phyloP scores from a whole-genome alignment of 2,329 filamentous ascomycete species.

The Fusarium sp. region DNA sequence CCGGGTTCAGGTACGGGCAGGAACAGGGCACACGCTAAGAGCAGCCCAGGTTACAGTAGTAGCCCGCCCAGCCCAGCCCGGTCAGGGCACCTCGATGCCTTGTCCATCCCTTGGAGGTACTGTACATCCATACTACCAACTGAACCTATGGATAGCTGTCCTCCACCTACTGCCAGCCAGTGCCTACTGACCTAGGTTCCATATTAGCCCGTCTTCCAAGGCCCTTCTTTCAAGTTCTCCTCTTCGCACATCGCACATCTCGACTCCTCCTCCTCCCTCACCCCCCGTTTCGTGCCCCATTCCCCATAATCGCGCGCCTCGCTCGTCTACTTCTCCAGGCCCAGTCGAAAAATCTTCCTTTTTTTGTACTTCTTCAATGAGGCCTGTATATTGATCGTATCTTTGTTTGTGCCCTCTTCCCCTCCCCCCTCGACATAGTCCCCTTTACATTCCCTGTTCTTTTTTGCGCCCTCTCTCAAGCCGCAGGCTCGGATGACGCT shows the following conservation, averaged over 20 bases:
- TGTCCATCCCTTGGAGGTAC: neutral
- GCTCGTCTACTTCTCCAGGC: constrained; percentile 47
- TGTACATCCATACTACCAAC: neutral
- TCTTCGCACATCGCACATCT: constrained; percentile 36
- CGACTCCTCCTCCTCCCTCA: constrained; percentile 41
- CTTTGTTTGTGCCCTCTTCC: constrained; percentile 47
- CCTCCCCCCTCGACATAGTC: constrained; percentile 23
- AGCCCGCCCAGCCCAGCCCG: neutral
- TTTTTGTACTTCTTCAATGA: constrained; percentile 47
- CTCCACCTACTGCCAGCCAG: neutral
- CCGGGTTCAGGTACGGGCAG: constrained; percentile 6
- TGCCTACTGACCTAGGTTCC: neutral
- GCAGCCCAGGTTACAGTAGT: neutral
- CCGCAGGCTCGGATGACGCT: constrained; percentile 48
- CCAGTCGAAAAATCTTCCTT: constrained; percentile 41
- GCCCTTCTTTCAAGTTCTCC: constrained; percentile 33
- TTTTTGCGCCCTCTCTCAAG: constrained; percentile 40
- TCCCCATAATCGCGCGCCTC: constrained; percentile 40
- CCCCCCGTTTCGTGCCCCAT: constrained; percentile 39
- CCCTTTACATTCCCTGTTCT: constrained; percentile 36
- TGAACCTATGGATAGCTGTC: neutral
- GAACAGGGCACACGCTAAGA: constrained; percentile 7
- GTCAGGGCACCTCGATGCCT: constrained; percentile 16
- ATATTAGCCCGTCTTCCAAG: constrained; percentile 11
- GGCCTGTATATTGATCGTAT: constrained; percentile 54